Percentiles rank a stretch among this genome's conserved stretches.
These are phyloP conservation scores for Neonectria magnoliae DNA, from an alignment of 2,329 filamentous ascomycete species.

Conservation along the genomic window DNA sequence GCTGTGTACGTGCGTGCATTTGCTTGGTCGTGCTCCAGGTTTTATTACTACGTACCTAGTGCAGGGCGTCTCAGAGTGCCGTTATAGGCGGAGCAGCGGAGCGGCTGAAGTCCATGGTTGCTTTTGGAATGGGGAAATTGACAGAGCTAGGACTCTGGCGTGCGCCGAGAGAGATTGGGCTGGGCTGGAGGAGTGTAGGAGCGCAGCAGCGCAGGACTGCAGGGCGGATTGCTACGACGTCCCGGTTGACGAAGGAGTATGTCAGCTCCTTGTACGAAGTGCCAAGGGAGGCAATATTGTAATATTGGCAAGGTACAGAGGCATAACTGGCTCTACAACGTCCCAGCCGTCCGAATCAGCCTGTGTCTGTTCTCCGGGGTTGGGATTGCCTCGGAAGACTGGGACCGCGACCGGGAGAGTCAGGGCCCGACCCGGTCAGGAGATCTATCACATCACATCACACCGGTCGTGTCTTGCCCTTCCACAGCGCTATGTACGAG, in stretches of 20 bases:
- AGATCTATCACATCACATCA: slow-evolving; percentile 16
- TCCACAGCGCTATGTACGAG: background rate
- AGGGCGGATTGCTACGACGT: background rate
- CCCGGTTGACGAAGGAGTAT: background rate
- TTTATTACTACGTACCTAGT: background rate
- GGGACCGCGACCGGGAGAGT: slow-evolving; percentile 3
- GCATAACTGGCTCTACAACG: slow-evolving; percentile 3
- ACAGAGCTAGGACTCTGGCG: slow-evolving; percentile 14
- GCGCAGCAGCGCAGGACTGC: background rate
- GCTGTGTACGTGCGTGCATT: slow-evolving; percentile 15
- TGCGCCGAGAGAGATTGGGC: slow-evolving; percentile 20
- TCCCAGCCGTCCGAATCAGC: slow-evolving; percentile 6
- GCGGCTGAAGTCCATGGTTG: slow-evolving; percentile 22
- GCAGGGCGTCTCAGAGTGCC: slow-evolving; percentile 13
- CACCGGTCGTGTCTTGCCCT: background rate
- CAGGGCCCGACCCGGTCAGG: slow-evolving; percentile 8
- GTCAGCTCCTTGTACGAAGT: background rate
- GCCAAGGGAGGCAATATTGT: no score
- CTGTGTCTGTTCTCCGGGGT: background rate
- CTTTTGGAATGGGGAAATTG: slow-evolving; percentile 26
- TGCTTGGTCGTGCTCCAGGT: slow-evolving; percentile 6
- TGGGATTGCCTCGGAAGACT: slow-evolving; percentile 6
- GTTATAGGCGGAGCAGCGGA: slow-evolving; percentile 26
- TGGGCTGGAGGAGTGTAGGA: slow-evolving; percentile 15
- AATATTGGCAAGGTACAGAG: slow-evolving; percentile 10